These are phyloP conservation scores for Nigrograna mackinnonii DNA, from an alignment of 2,329 filamentous ascomycete genomes.

Conservation along the genomic window DNA sequence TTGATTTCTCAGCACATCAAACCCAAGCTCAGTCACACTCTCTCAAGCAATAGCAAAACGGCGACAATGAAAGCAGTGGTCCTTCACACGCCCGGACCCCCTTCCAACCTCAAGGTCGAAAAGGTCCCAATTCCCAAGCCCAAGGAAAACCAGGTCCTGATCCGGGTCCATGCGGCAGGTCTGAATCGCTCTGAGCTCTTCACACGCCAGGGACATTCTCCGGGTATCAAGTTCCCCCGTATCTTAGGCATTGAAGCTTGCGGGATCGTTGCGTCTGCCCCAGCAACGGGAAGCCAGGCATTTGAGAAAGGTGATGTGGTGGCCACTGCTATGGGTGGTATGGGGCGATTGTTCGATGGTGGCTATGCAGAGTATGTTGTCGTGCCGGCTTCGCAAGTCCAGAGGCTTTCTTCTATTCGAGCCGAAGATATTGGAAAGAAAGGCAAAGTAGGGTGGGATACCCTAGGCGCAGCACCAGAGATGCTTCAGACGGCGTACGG, in stretches of 20 bases:
- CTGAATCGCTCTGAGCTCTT: slow-evolving; percentile 53
- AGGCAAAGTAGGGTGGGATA: slow-evolving; percentile 47
- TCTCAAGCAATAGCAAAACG: no score
- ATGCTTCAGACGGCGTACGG: slow-evolving; percentile 58
- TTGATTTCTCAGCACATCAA: no score
- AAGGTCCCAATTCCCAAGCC: slow-evolving; percentile 44
- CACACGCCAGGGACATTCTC: slow-evolving; percentile 50
- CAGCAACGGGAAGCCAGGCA: slow-evolving; percentile 26
- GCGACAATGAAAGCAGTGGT: slow-evolving; percentile 50
- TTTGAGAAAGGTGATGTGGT: slow-evolving; percentile 47
- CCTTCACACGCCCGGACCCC: slow-evolving; percentile 43
- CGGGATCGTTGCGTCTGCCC: slow-evolving; percentile 45
- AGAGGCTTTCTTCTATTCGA: slow-evolving; percentile 37
- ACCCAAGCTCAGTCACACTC: no score
- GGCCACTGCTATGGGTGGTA: slow-evolving; percentile 54
- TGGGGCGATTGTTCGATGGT: slow-evolving; percentile 52
- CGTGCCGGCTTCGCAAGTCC: slow-evolving; percentile 47
- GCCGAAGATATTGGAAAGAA: slow-evolving; percentile 10
- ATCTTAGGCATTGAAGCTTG: slow-evolving; percentile 53
- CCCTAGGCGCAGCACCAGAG: slow-evolving; percentile 53
- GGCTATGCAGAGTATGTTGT: slow-evolving; percentile 55
- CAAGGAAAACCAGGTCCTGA: slow-evolving; percentile 43
- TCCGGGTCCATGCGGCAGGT: slow-evolving; percentile 50
- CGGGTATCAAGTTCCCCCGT: slow-evolving; percentile 45
- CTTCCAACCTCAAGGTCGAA: slow-evolving; percentile 45